phyloP scores from a whole-genome alignment of 1,284 basidiomycete species.

The Cyathus olla region DNA sequence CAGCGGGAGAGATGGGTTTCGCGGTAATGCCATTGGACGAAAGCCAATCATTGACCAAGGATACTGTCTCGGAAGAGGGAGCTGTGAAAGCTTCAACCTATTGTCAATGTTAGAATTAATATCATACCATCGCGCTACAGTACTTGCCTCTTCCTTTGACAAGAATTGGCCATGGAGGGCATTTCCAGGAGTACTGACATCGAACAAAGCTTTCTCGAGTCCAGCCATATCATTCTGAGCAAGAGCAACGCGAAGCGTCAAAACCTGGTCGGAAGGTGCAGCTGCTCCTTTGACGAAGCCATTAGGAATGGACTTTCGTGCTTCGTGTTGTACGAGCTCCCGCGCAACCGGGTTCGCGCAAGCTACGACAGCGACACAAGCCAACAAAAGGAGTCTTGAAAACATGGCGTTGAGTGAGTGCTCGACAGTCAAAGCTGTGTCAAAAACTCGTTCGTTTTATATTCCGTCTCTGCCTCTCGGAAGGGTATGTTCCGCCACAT shows the following conservation, averaged over 20 bases:
- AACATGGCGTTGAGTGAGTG: neutral
- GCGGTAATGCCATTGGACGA: slow-evolving; percentile 41
- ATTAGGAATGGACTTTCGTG: slow-evolving; percentile 14
- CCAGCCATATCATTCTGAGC: slow-evolving; percentile 21
- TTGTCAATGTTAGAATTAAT: neutral
- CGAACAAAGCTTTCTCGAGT: slow-evolving; percentile 21
- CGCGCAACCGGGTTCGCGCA: slow-evolving; percentile 10
- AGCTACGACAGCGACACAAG: neutral
- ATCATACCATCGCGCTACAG: neutral
- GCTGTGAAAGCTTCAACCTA: slow-evolving; percentile 51
- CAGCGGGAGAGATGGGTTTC: slow-evolving; percentile 30
- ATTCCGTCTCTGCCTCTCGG: too few relatives aligned
- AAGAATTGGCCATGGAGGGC: slow-evolving; percentile 21
- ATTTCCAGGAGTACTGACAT: slow-evolving; percentile 22
- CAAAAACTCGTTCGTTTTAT: too few relatives aligned
- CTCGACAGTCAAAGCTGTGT: too few relatives aligned
- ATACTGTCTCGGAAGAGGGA: slow-evolving; percentile 43
- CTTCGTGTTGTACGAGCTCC: slow-evolving; percentile 16
- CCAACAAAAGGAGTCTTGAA: neutral
- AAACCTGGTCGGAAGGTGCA: slow-evolving; percentile 7
- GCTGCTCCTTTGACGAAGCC: slow-evolving; percentile 13
- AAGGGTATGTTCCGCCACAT: too few relatives aligned
- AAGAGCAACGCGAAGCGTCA: slow-evolving; percentile 25
- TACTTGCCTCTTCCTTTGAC: slow-evolving; percentile 2
- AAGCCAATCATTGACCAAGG: slow-evolving; percentile 50